Percentiles rank a stretch among this genome's conserved stretches.
Evolutionary conservation across 2,329 filamentous ascomycete genomes (phyloP).

Genomic region (Annulohypoxylon truncatum): DNA sequence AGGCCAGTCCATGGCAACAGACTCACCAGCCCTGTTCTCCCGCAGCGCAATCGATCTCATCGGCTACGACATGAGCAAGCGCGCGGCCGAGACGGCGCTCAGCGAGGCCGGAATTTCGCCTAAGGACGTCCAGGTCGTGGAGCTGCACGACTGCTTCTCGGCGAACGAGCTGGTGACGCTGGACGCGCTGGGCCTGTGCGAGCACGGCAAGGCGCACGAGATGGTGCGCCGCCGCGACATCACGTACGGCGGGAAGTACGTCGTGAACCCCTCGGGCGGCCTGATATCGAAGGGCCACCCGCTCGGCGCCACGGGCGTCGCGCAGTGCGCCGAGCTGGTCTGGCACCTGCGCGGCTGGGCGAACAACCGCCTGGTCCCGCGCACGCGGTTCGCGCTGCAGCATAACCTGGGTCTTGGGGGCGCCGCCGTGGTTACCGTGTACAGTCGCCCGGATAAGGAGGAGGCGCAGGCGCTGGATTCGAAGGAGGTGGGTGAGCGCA

Average conservation of each 20-base stretch:
- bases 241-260: constrained; percentile 85
- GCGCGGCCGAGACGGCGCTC: constrained; percentile 76
- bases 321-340: constrained; percentile 92
- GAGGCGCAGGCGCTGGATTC: constrained; percentile 69
- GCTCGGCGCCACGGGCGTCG: constrained; percentile 91
- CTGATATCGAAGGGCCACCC: constrained; percentile 97
- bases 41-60: constrained; percentile 86
- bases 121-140: constrained; percentile 82
- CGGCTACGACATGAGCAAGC: constrained; percentile 85
- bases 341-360: constrained; percentile 98
- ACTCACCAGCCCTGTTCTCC: constrained; percentile 82
- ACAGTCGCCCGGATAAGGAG: constrained; percentile 83
- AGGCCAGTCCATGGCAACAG: constrained; percentile 88
- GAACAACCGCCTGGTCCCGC: constrained; percentile 80
- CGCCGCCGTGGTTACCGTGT: constrained; percentile 90
- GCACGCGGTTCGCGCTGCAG: constrained; percentile 81
- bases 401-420: constrained; percentile 95
- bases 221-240: constrained; percentile 89
- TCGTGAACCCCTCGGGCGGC: constrained; percentile 94
- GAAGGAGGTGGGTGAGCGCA: constrained; percentile 72
- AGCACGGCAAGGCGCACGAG: constrained; percentile 88
- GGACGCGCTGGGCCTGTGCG: constrained; percentile 83
- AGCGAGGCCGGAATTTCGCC: constrained; percentile 77
- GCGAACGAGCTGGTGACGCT: constrained; percentile 93
- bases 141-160: constrained; percentile 97